Base-by-base conservation (phyloP, 202 grass and related monocot species). In the Brachypodium distachyon region DNA sequence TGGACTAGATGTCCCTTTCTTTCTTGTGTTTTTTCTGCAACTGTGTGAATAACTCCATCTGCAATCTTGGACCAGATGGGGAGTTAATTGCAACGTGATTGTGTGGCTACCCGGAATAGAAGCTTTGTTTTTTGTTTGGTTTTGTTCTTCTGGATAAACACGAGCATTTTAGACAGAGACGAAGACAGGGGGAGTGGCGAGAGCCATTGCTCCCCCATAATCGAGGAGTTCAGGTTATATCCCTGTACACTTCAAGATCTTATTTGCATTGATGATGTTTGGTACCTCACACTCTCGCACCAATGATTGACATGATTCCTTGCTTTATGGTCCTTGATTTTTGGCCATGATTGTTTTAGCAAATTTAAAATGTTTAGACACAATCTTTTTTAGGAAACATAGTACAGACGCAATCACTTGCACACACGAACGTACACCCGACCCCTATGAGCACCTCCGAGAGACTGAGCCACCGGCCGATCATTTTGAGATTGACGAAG, bases 21-120 rank as follows among this genome's bases (percentile, higher is more conserved):
- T 39, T n/a, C 13, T 66, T 86, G 12, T 31, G 38, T 25, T 77
- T 34, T 65, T 57, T 54, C 19, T 75, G 52, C 44, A 61, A 27
- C n/a, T 61, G 42, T n/a, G 43, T 40, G 14, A 68, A 28, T 53
- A 21, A 13, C 47, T 54, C 76, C 60, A 69, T 62, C 43, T 37
- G 43, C 12, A 7, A 16, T 7, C 37, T 33, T 38, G 72, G 78
- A 27, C 72, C 78, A 71, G 38, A 4, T n/a, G n/a, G 25, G 11
- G 23, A 29, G 10, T 67, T 57, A 77, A 40, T 82, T 18, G 7
- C 58, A 65, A 78, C 58, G 73, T 72, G 84, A 55, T 48, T 56
- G 44, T 43, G 28, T 62, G 38, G 63, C 19, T 47, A 22, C 56
- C 56, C 16, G 48, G 19, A 59, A 27, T 49, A 21, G 6, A 73